Percentiles rank a stretch among this genome's conserved stretches.
phyloP scores from a whole-genome alignment of 2,329 filamentous ascomycete species.

The Aspergillus fumigatiaffinis region DNA sequence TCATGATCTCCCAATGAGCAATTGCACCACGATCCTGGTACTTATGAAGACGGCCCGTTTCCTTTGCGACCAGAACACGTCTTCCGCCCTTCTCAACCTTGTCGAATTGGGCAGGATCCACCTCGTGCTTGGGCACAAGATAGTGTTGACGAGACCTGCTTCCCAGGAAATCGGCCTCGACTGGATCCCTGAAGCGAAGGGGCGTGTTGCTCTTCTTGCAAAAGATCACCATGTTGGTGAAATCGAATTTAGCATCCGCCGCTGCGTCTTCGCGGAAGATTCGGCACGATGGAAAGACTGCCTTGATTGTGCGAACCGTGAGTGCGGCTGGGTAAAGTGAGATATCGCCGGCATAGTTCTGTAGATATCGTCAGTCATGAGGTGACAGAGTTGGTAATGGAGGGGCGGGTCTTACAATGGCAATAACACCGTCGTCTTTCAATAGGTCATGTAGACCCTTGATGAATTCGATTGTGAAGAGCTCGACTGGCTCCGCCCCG shows the following conservation, averaged over 20 bases:
- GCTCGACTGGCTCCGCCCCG: slow-evolving; percentile 79
- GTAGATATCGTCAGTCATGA: slow-evolving; percentile 13
- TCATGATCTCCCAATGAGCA: slow-evolving; percentile 91
- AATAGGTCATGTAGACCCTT: slow-evolving; percentile 66
- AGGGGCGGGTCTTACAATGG: slow-evolving; percentile 62
- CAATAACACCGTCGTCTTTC: slow-evolving; percentile 74
- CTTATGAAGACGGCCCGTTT: slow-evolving; percentile 62
- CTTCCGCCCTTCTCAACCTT: slow-evolving; percentile 43
- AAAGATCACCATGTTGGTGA: slow-evolving; percentile 96
- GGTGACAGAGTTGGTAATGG: neutral
- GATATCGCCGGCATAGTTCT: slow-evolving; percentile 96
- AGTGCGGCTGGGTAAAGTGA: slow-evolving; percentile 69
- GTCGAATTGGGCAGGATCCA: slow-evolving; percentile 45
- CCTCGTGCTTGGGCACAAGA: slow-evolving; percentile 68
- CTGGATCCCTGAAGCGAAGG: slow-evolving; percentile 65
- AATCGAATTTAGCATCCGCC: slow-evolving; percentile 59
- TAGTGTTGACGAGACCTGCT: slow-evolving; percentile 68
- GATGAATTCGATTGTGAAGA: slow-evolving; percentile 87
- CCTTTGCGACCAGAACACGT: slow-evolving; percentile 41
- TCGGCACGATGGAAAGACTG: slow-evolving; percentile 83
- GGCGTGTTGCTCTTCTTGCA: slow-evolving; percentile 64
- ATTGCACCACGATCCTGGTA: slow-evolving; percentile 73
- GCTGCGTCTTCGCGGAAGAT: slow-evolving; percentile 76
- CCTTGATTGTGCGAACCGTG: slow-evolving; percentile 74
- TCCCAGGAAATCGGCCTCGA: slow-evolving; percentile 63